phyloP scores from a whole-genome alignment of 305 asterid species.

The Coffea humblotiana region DNA sequence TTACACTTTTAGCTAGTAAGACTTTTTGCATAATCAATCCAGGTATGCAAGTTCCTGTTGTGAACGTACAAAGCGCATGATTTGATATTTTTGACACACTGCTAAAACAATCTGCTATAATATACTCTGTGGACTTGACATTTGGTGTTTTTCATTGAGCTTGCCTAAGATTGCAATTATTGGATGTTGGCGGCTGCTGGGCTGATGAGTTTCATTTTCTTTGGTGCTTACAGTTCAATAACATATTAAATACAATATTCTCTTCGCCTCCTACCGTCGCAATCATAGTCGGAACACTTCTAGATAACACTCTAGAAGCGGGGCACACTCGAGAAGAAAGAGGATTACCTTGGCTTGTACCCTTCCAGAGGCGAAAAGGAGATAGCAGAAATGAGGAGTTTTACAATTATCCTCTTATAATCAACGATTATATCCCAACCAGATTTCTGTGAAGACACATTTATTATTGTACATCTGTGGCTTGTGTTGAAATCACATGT shows the following conservation, averaged over 20 bases:
- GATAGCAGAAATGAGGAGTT: conserved; percentile 89
- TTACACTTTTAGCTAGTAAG: neutral
- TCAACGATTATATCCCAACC: conserved; percentile 68
- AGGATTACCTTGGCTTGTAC: conserved; percentile 82
- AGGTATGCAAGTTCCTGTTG: neutral
- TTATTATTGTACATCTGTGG: conserved; percentile 31
- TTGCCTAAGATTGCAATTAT: neutral
- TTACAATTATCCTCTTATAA: conserved; percentile 77
- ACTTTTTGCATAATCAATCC: neutral
- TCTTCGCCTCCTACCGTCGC: conserved; percentile 89
- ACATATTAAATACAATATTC: conserved; percentile 79
- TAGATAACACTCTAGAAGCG: conserved; percentile 83
- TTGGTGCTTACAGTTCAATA: conserved; percentile 65
- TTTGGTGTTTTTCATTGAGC: neutral
- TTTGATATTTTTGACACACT: too few species aligned
- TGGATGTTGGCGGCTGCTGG: neutral
- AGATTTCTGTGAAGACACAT: conserved; percentile 53
- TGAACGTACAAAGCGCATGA: neutral
- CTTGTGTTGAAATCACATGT: neutral
- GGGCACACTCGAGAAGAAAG: conserved; percentile 51
- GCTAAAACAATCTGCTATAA: neutral
- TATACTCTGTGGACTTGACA: neutral
- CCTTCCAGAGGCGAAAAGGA: conserved; percentile 74
- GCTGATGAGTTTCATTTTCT: neutral
- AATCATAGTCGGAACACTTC: conserved; percentile 52